These are phyloP conservation scores for Fraxinus ornus DNA, from an alignment of 305 asterid species.

Conservation along the genomic window DNA sequence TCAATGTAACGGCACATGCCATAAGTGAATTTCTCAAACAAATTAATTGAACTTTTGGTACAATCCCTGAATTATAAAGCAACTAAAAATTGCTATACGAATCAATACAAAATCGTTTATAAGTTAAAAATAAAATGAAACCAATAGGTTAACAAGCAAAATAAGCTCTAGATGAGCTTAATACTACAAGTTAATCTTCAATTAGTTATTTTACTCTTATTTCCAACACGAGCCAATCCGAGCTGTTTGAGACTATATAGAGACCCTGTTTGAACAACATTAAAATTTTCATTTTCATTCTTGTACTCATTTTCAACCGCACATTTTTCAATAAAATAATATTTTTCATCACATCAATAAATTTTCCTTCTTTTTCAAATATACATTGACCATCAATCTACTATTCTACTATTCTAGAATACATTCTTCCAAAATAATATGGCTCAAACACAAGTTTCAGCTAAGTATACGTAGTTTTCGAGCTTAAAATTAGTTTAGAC, in stretches of 20 bases:
- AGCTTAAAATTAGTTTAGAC: background rate
- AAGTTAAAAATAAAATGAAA: background rate
- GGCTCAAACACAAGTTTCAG: background rate
- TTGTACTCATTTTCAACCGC: too few species aligned
- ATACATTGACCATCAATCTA: too few species aligned
- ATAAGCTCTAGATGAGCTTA: background rate
- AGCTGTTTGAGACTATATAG: background rate
- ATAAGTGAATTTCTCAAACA: background rate
- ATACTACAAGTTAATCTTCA: background rate
- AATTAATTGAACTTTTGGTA: background rate
- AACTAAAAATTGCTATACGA: background rate
- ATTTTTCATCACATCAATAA: too few species aligned
- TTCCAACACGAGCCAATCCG: background rate
- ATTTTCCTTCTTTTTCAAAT: too few species aligned
- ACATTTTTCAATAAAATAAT: too few species aligned
- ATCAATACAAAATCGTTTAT: background rate
- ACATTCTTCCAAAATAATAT: too few species aligned
- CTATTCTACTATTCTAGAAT: too few species aligned
- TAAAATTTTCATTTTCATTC: too few species aligned
- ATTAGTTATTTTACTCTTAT: background rate
- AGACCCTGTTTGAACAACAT: background rate
- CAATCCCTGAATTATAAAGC: background rate
- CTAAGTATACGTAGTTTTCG: background rate
- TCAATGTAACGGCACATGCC: background rate
- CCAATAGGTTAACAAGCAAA: background rate